phyloP scores from a whole-genome alignment of 305 asterid species.

The Fraxinus angustifolia region DNA sequence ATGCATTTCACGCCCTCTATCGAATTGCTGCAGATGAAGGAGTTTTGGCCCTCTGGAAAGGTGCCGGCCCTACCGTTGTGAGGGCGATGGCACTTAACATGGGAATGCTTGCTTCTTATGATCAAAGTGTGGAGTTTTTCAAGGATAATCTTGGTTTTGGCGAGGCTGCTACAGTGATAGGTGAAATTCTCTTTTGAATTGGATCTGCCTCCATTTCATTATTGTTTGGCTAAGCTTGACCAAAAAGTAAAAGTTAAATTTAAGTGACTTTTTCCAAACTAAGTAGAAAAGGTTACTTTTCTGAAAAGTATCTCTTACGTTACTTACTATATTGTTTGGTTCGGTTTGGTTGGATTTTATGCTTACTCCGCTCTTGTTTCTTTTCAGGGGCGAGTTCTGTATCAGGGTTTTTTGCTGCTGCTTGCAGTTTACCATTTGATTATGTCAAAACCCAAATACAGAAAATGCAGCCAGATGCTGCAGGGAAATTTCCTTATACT shows the following conservation, averaged over 20 bases:
- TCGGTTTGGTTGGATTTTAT: not conserved
- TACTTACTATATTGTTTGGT: not conserved
- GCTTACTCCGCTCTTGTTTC: not conserved
- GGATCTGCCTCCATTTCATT: not conserved
- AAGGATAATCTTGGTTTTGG: constrained; percentile 64
- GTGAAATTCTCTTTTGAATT: constrained; percentile 25
- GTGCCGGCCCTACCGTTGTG: constrained; percentile 95
- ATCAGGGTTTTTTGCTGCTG: constrained; percentile 73
- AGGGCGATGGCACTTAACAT: constrained; percentile 97
- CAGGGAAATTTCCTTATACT: constrained; percentile 62
- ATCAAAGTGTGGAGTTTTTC: constrained; percentile 78
- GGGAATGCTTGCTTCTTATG: constrained; percentile 99
- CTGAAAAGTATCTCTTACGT: not conserved
- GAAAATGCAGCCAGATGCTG: constrained; percentile 81
- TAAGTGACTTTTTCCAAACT: not conserved
- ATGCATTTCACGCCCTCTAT: constrained; percentile 77
- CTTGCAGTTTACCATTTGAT: constrained; percentile 78
- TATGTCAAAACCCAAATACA: constrained; percentile 76
- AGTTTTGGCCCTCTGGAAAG: constrained; percentile 86
- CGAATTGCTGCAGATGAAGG: constrained; percentile 82
- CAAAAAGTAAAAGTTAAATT: too few species aligned
- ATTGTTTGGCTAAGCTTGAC: too few species aligned
- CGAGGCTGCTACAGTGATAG: constrained; percentile 72
- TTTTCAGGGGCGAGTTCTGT: constrained; percentile 63
- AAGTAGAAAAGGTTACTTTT: not conserved